Percentiles rank a stretch among this genome's conserved stretches.
Conservation (phyloP, 202 grass and related monocot species). For the Zizania palustris region DNA sequence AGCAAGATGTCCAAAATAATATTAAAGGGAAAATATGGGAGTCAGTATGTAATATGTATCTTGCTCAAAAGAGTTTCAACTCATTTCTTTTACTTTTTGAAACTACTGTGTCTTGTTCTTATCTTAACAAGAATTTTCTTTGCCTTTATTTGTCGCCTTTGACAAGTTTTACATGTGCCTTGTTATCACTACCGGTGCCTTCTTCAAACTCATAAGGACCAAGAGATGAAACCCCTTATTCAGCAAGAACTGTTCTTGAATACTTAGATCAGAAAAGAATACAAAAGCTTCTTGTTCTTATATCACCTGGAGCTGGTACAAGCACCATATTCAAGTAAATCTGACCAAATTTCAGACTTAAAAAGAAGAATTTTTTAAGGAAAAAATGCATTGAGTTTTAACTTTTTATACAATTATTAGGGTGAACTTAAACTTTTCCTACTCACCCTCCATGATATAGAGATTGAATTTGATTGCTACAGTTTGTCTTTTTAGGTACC, state of each 20-base stretch:
- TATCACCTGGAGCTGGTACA: conserved; percentile 76
- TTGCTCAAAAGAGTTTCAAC: conserved; percentile 22
- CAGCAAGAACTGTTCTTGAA: conserved; percentile 67
- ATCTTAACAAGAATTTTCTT: conserved; percentile 16
- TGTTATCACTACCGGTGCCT: conserved; percentile 86
- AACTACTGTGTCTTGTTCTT: conserved; percentile 22
- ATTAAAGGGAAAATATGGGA: conserved; percentile 99
- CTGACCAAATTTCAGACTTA: conserved; percentile 15
- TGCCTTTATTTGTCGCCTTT: conserved; percentile 51
- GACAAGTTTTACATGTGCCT: conserved; percentile 72
- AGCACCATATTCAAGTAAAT: conserved; percentile 99
- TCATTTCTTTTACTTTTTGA: conserved; percentile 10
- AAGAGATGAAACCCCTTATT: conserved; percentile 67
- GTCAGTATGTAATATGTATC: conserved; percentile 85
- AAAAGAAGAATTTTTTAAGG: too few relatives aligned
- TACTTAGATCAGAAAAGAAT: conserved; percentile 93
- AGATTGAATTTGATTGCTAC: conserved; percentile 5
- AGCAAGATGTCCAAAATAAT: conserved; percentile 99
- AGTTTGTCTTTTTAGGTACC: not conserved
- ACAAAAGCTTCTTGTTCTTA: conserved; percentile 86
- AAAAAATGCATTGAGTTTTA: conserved; percentile 8
- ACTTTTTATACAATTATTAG: conserved; percentile 21
- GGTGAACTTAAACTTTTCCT: not conserved
- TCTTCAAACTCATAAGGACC: conserved; percentile 55
- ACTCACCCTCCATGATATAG: not conserved